Base-by-base conservation (phyloP, 2,329 filamentous ascomycete genomes). In the Zopfia rhizophila region DNA sequence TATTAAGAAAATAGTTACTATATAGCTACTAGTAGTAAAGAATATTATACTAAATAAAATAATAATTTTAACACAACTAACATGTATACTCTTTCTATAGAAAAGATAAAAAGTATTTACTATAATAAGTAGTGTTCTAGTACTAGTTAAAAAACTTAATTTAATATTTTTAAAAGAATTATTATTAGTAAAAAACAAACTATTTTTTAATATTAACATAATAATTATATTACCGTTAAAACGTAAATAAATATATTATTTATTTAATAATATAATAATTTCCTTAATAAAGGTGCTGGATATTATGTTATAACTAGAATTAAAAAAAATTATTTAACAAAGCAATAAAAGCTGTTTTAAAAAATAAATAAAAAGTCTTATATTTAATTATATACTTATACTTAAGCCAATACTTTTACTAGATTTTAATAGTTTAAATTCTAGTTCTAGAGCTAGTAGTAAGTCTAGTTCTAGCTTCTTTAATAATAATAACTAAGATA, bases 331-430 rank as follows among this genome's bases (percentile, higher is more conserved):
- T 14, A 39, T 42, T 42, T 25, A 55, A 42, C 35, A 28, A 55
- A 55, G 43, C 23, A 21, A 32, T 21, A 13, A 53, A 55, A 33
- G 31, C 30, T 27, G 17, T 38, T 33, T n/a, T 49, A 18, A 49
- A 33, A 21, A 28, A 49, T 16, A 55, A 14, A 22, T 18, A 48
- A 17, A 44, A 38, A 52, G 45, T 17, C 27, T 33, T 23, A 43
- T 46, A 40, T 23, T 33, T 21, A 25, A 52, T 38, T 22, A 35
- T 49, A 30, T 24, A 36, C 16, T 21, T 44, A 52, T 24, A 36
- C 45, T 30, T 41, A 44, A 49, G 27, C 11, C 13, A 51, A 36
- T 21, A 19, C 21, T 35, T 33, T 21, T 53, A 25, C 35, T 41
- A 11, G 23, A 36, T 35, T 39, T 12, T 36, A 41, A 32, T 12